These are phyloP conservation scores for Geotrichum citri-aurantii DNA, from an alignment of 1,139 yeast species.

Conservation along the genomic window DNA sequence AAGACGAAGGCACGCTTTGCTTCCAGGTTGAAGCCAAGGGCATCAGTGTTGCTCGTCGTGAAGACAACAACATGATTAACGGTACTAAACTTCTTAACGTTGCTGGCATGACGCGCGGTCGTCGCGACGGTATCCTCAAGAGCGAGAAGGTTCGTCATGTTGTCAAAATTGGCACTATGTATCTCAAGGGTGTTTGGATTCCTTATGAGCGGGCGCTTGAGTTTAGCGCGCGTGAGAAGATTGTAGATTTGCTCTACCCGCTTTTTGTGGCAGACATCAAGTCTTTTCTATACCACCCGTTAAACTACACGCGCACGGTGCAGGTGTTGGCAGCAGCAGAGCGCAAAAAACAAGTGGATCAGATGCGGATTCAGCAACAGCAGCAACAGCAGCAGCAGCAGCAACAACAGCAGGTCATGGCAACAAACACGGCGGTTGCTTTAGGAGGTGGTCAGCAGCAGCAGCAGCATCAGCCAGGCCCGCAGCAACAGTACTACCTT, in stretches of 20 bases:
- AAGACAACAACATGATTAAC: conserved; percentile 48
- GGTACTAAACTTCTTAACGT: conserved; percentile 54
- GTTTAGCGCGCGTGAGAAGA: conserved; percentile 84
- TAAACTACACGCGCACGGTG: conserved; percentile 34
- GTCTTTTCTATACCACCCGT: conserved; percentile 28
- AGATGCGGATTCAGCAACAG: conserved; percentile 21
- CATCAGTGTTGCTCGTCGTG: conserved; percentile 47
- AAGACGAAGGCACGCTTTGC: conserved; percentile 88
- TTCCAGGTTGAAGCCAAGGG: conserved; percentile 57
- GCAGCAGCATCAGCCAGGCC: background rate
- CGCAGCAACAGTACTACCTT: background rate
- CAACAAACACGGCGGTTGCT: conserved; percentile 5
- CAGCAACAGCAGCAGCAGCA: no score
- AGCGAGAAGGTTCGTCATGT: conserved; percentile 85
- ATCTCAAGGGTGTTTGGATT: conserved; percentile 95
- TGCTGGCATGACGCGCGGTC: conserved; percentile 53
- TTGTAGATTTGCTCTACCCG: conserved; percentile 80
- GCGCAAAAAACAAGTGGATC: conserved; percentile 29
- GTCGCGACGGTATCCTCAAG: conserved; percentile 86
- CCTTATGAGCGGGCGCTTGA: conserved; percentile 90
- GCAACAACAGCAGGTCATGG: conserved; percentile 21
- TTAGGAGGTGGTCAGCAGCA: background rate
- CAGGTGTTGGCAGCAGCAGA: conserved; percentile 38
- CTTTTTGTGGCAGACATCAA: conserved; percentile 70
- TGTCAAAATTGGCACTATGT: conserved; percentile 95